Conservation (phyloP, 345 rosid species). For the Chamaenerion angustifolium region DNA sequence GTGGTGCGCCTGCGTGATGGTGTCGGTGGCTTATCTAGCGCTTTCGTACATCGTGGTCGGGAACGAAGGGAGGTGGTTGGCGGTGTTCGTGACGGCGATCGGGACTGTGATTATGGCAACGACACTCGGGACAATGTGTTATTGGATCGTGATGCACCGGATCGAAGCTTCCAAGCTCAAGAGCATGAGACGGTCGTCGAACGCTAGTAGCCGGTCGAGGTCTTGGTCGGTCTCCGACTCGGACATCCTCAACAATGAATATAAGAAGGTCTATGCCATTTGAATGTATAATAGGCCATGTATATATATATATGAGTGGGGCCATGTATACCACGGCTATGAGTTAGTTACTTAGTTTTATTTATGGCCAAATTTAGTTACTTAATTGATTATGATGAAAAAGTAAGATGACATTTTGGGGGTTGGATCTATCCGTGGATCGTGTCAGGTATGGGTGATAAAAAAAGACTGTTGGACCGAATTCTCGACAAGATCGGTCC, state of each 20-base stretch:
- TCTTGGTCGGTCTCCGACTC: conserved; percentile 53
- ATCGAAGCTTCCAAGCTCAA: conserved; percentile 37
- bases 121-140: conserved; percentile 79
- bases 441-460: too few species aligned
- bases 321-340: too few species aligned
- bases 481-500: too few species aligned
- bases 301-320: too few species aligned
- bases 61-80: conserved; percentile 37
- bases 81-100: conserved; percentile 34
- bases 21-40: conserved; percentile 72
- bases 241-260: conserved; percentile 42
- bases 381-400: too few species aligned
- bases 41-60: conserved; percentile 69
- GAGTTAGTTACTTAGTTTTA: too few species aligned
- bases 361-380: too few species aligned
- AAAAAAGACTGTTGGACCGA: too few species aligned
- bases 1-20: conserved; percentile 87
- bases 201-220: conserved; percentile 26
- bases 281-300: too few species aligned
- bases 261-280: conserved; percentile 60
- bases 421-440: too few species aligned
- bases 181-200: conserved; percentile 33
- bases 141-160: conserved; percentile 61
- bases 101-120: conserved; percentile 74
- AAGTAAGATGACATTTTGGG: too few species aligned